These are phyloP conservation scores for Naganishia sp. DNA, from an alignment of 1,284 basidiomycete species.

Conservation along the genomic window DNA sequence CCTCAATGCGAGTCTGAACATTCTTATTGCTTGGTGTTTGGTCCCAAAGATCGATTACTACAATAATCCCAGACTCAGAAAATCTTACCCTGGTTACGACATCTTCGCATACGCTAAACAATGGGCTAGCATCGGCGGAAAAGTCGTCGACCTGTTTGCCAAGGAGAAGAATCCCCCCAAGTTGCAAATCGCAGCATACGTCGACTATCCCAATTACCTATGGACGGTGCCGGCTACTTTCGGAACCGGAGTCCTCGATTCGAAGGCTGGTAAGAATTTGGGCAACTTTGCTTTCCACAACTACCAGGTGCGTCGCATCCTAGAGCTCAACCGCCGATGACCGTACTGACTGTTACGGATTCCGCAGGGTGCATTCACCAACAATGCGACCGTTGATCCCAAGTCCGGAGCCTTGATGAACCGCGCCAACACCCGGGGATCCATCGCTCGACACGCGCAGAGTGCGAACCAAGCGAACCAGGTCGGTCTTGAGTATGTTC, in stretches of 20 bases:
- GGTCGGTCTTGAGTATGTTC: conserved; percentile 63
- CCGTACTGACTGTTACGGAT: background rate
- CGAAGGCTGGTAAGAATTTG: conserved; percentile 14
- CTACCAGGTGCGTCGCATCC: conserved; percentile 15
- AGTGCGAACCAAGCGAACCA: conserved; percentile 61
- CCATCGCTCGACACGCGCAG: conserved; percentile 56
- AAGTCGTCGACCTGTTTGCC: conserved; percentile 17
- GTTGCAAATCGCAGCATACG: conserved; percentile 20
- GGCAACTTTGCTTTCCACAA: conserved; percentile 24
- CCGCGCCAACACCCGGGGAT: conserved; percentile 61
- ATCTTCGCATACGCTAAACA: conserved; percentile 29
- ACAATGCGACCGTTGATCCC: conserved; percentile 16
- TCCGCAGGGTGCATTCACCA: conserved; percentile 21
- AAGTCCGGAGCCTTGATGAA: conserved; percentile 58
- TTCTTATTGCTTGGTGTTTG: background rate
- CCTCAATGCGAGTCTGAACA: background rate
- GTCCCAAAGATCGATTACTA: conserved; percentile 35
- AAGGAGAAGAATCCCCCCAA: conserved; percentile 20
- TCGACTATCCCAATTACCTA: conserved; percentile 5
- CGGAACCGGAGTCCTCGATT: conserved; percentile 19
- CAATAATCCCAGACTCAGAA: conserved; percentile 26
- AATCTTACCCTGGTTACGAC: conserved; percentile 20
- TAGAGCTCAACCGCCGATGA: too few species aligned
- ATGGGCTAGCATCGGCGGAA: conserved; percentile 19
- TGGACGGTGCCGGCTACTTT: conserved; percentile 17